A percentile compares a stretch with the other conserved stretches of the same genome.
These are phyloP conservation scores for Malassezia obtusa DNA, from an alignment of 1,284 basidiomycete genomes.

Conservation along the genomic window DNA sequence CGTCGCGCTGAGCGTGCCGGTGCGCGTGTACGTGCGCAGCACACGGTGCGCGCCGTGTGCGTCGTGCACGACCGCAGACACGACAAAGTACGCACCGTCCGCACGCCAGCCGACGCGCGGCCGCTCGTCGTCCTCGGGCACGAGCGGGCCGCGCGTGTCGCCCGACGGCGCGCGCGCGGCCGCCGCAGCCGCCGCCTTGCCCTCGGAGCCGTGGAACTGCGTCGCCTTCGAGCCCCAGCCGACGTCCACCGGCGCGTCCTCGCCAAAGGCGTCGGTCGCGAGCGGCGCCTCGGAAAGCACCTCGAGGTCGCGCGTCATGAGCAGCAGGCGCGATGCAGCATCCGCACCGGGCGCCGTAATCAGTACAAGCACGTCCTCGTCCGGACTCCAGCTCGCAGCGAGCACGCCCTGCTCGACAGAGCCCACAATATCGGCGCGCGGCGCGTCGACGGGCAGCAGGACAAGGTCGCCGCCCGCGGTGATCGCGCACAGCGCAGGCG, in stretches of 20 bases:
- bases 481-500: constrained; percentile 33
- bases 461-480: constrained; percentile 41
- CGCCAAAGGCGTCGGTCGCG: constrained; percentile 68
- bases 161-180: constrained; percentile 51
- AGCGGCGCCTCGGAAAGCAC: constrained; percentile 69
- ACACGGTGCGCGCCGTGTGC: constrained; percentile 55
- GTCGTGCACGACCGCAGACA: constrained; percentile 59
- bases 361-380: constrained; percentile 71
- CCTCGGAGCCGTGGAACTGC: constrained; percentile 92
- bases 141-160: constrained; percentile 40
- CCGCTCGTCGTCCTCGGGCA: constrained; percentile 60
- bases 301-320: constrained; percentile 83
- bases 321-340: constrained; percentile 59
- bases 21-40: constrained; percentile 55
- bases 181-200: constrained; percentile 66
- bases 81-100: constrained; percentile 77
- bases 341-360: constrained; percentile 23
- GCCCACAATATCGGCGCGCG: constrained; percentile 51
- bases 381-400: constrained; percentile 78
- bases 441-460: constrained; percentile 20
- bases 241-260: constrained; percentile 83
- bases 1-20: constrained; percentile 69
- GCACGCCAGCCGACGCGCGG: constrained; percentile 85
- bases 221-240: constrained; percentile 97
- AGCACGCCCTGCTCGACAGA: constrained; percentile 73